Evolutionary conservation across 176 grass and related monocot genomes (phyloP).

Genomic region (Poa annua): DNA sequence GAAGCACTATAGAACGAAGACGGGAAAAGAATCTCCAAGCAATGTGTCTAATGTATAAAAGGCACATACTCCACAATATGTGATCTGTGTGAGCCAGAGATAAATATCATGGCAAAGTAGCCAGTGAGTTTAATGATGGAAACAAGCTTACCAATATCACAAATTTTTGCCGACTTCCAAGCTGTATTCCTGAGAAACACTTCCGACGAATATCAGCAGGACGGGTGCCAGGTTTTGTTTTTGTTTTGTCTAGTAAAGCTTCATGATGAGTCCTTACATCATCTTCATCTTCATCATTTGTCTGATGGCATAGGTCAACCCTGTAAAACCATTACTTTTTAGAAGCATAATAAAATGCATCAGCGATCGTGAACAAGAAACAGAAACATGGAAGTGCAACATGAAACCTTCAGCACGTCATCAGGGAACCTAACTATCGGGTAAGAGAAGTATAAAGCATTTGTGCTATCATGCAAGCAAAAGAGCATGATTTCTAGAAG

Average conservation of each 20-base stretch:
- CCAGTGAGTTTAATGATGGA: constrained; percentile 25
- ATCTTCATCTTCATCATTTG: constrained; percentile 97
- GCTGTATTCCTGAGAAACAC: constrained; percentile 72
- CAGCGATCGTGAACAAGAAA: constrained; percentile 15
- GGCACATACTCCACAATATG: constrained; percentile 35
- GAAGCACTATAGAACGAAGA: constrained; percentile 34
- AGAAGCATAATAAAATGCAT: constrained; percentile 44
- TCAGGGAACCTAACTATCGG: constrained; percentile 18
- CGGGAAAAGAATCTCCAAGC: constrained; percentile 23
- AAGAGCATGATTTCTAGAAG: constrained; percentile 25
- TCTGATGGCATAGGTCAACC: constrained; percentile 97
- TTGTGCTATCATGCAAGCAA: constrained; percentile 30
- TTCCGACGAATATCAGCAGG: constrained; percentile 57
- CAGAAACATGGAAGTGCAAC: background rate
- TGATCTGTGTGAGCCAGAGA: background rate
- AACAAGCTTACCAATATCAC: constrained; percentile 80
- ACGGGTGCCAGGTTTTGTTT: constrained; percentile 53
- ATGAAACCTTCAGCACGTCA: constrained; percentile 21
- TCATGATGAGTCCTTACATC: constrained; percentile 73
- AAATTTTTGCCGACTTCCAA: constrained; percentile 95
- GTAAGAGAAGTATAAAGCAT: constrained; percentile 26
- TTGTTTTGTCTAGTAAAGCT: constrained; percentile 81
- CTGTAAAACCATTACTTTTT: constrained; percentile 55
- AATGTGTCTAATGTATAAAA: constrained; percentile 40
- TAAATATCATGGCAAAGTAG: constrained; percentile 7